phyloP scores from a whole-genome alignment of 192 early-diverging fungal genomes.

The Linnemannia exigua region DNA sequence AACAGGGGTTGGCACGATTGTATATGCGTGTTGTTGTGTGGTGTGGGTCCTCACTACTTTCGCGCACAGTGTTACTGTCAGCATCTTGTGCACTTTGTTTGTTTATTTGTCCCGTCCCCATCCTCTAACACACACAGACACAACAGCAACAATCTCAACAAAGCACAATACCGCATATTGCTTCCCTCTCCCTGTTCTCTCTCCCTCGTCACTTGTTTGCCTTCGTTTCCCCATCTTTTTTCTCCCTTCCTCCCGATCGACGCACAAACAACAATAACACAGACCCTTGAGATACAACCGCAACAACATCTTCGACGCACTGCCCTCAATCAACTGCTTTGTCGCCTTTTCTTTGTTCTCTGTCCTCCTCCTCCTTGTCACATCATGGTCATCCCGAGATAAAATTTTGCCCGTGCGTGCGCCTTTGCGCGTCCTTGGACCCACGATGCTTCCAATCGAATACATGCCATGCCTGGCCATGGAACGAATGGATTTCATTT shows the following conservation, averaged over 20 bases:
- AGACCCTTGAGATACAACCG: not conserved
- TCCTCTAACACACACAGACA: not conserved
- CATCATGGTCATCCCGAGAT: conserved; percentile 4
- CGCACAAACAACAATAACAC: not conserved
- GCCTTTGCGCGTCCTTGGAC: conserved; percentile 24
- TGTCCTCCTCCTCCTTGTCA: not conserved
- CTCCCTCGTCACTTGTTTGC: not conserved
- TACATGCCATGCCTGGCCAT: not conserved
- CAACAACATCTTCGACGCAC: not conserved
- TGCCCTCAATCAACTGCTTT: not conserved
- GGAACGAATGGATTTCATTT: not conserved
- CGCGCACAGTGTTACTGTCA: not conserved
- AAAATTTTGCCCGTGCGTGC: conserved; percentile 23
- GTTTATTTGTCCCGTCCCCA: not conserved
- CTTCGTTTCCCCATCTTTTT: not conserved
- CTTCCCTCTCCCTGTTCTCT: not conserved
- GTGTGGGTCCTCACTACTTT: conserved; percentile 2
- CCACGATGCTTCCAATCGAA: not conserved
- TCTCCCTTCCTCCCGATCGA: not conserved
- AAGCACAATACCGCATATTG: not conserved
- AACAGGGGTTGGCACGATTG: not conserved
- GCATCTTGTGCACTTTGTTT: not conserved
- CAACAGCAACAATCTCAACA: not conserved
- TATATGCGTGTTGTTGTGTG: not conserved
- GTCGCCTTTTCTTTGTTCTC: not conserved